phyloP scores from a whole-genome alignment of 2,329 filamentous ascomycete genomes.

The Dothidotthia symphoricarpi region DNA sequence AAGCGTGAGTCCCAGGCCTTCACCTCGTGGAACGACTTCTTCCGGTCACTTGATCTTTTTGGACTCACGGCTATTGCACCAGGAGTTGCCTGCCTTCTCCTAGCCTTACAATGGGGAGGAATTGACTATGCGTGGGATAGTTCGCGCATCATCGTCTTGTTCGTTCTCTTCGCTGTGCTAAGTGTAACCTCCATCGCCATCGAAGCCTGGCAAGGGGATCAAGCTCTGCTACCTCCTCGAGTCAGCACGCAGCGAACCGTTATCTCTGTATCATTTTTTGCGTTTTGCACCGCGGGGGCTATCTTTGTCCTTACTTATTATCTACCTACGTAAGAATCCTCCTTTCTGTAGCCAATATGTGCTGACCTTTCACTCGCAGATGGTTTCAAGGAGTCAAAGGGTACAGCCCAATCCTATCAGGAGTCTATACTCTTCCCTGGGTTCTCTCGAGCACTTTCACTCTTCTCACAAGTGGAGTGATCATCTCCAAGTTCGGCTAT shows the following conservation, averaged over 20 bases:
- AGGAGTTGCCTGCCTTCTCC: conserved; percentile 24
- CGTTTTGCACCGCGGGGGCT: conserved; percentile 9
- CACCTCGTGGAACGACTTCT: conserved; percentile 13
- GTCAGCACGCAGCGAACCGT: conserved; percentile 32
- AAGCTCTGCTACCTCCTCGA: conserved; percentile 44
- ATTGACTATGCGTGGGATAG: conserved; percentile 41
- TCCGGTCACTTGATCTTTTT: conserved; percentile 33
- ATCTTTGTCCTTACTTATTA: conserved; percentile 17
- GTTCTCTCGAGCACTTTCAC: too few species aligned
- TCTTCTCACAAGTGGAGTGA: too few species aligned
- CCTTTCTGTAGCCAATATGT: too few species aligned
- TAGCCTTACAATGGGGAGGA: conserved; percentile 35
- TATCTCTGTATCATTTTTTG: conserved; percentile 32
- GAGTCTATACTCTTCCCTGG: conserved; percentile 42
- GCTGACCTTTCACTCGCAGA: too few species aligned
- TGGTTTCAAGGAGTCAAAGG: conserved; percentile 46
- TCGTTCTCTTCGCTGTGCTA: conserved; percentile 42
- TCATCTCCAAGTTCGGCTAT: conserved; percentile 24
- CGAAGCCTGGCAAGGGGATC: conserved; percentile 36
- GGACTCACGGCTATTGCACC: conserved; percentile 29
- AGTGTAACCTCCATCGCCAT: conserved; percentile 37
- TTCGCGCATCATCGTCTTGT: conserved; percentile 45
- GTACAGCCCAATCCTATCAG: conserved; percentile 39
- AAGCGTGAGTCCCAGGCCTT: conserved; percentile 4
- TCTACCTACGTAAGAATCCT: too few species aligned